These are phyloP conservation scores for Lasiosphaeriaceae sp. DNA, from an alignment of 495 filamentous ascomycete genomes.

Conservation along the genomic window DNA sequence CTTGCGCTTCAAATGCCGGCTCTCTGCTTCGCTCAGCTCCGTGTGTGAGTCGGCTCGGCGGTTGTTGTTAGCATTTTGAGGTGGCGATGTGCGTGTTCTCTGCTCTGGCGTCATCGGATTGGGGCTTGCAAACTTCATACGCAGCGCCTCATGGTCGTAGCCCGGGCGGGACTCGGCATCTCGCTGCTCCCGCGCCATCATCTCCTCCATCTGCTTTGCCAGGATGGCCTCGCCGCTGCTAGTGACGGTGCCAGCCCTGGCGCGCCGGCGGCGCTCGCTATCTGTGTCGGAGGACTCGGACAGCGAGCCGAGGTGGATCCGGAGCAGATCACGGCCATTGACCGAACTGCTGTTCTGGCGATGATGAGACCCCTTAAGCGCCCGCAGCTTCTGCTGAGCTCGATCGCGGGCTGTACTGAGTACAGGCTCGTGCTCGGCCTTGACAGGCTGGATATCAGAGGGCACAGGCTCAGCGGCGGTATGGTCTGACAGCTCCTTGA, in stretches of 20 bases:
- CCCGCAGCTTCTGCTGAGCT: slow-evolving; percentile 47
- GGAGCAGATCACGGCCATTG: slow-evolving; percentile 37
- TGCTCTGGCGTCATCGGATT: slow-evolving; percentile 30
- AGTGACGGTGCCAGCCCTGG: slow-evolving; percentile 33
- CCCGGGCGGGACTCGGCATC: slow-evolving; percentile 29
- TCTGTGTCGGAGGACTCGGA: slow-evolving; percentile 48
- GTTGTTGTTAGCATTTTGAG: slow-evolving; percentile 16
- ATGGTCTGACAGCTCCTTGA: slow-evolving; percentile 18
- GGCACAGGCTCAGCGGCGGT: slow-evolving; percentile 11
- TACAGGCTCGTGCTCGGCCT: slow-evolving; percentile 28
- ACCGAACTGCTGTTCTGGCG: slow-evolving; percentile 35
- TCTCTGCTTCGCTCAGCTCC: slow-evolving; percentile 31
- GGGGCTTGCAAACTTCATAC: slow-evolving; percentile 26
- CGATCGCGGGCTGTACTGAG: slow-evolving; percentile 36
- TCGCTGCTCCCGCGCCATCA: slow-evolving; percentile 51
- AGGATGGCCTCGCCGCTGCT: slow-evolving; percentile 51
- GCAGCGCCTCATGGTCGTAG: slow-evolving; percentile 25
- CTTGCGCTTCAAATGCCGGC: slow-evolving; percentile 13
- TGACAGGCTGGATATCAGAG: slow-evolving; percentile 13
- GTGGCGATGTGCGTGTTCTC: slow-evolving; percentile 14
- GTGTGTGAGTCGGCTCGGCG: slow-evolving; percentile 29
- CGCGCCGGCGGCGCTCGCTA: slow-evolving; percentile 35
- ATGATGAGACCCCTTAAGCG: slow-evolving; percentile 45
- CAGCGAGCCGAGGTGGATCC: slow-evolving; percentile 35
- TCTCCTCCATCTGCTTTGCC: slow-evolving; percentile 65